Evolutionary conservation across 805 yeast species (phyloP).

Genomic region (Metschnikowia rubicola): DNA sequence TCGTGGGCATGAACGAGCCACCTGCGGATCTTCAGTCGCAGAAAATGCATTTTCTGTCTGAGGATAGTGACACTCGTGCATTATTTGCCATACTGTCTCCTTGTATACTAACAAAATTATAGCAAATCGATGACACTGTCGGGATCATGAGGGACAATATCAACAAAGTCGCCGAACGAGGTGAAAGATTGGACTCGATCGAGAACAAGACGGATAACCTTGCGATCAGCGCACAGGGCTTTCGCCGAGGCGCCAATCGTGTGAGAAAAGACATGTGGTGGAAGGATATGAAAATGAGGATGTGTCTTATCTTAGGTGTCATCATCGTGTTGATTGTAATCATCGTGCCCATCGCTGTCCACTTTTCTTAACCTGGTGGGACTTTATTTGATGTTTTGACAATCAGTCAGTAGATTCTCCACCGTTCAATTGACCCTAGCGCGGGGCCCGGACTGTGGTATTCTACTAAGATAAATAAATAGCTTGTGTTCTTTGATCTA

Average conservation of each 20-base stretch:
- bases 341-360: constrained; percentile 91
- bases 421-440: no score
- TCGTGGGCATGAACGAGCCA: no score
- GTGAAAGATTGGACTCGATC: constrained; percentile 87
- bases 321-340: constrained; percentile 79
- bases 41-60: no score
- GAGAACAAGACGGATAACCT: constrained; percentile 92
- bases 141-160: constrained; percentile 97
- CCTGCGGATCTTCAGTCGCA: no score
- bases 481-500: neutral
- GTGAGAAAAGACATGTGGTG: constrained; percentile 99
- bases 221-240: constrained; percentile 89
- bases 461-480: neutral
- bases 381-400: neutral
- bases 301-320: constrained; percentile 78
- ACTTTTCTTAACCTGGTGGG: constrained; percentile 46
- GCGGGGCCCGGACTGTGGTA: no score
- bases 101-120: constrained; percentile 24
- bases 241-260: constrained; percentile 94
- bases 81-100: no score
- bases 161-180: constrained; percentile 91
- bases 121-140: constrained; percentile 92
- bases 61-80: no score
- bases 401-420: neutral
- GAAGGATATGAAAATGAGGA: constrained; percentile 94